Percentiles rank a stretch among this genome's conserved stretches.
phyloP scores from a whole-genome alignment of 2,329 filamentous ascomycete species.

The Penicillium freii region DNA sequence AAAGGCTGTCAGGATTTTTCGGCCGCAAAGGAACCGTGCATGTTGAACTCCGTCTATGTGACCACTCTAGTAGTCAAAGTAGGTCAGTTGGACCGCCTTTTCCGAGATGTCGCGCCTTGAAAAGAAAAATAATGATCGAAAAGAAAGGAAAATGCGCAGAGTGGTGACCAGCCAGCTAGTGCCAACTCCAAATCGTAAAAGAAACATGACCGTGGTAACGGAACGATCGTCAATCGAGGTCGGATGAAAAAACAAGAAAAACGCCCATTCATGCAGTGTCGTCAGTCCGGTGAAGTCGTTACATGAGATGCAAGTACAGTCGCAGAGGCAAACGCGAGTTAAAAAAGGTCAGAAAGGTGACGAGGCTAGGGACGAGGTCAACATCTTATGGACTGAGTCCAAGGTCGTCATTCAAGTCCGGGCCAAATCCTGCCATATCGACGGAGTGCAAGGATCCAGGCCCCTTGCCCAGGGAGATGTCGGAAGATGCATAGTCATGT shows the following conservation, averaged over 20 bases:
- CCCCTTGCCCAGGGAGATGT: slow-evolving; percentile 44
- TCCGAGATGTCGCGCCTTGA: slow-evolving; percentile 4
- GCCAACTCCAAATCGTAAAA: slow-evolving; percentile 30
- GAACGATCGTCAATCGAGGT: slow-evolving; percentile 23
- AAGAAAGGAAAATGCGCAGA: slow-evolving; percentile 28
- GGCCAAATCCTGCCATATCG: slow-evolving; percentile 46
- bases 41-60: slow-evolving; percentile 12
- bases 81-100: neutral
- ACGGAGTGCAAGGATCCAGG: slow-evolving; percentile 46
- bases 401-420: slow-evolving; percentile 41
- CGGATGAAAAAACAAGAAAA: slow-evolving; percentile 28
- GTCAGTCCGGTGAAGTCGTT: slow-evolving; percentile 42
- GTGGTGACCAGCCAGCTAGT: slow-evolving; percentile 36
- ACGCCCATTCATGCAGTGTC: slow-evolving; percentile 43
- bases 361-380: neutral
- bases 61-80: slow-evolving; percentile 8
- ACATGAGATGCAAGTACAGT: slow-evolving; percentile 38
- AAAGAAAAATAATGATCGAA: slow-evolving; percentile 6
- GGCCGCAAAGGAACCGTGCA: slow-evolving; percentile 12
- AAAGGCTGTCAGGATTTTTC: slow-evolving; percentile 6
- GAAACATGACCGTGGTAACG: slow-evolving; percentile 21
- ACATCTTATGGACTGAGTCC: slow-evolving; percentile 40
- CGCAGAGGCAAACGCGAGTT: slow-evolving; percentile 27
- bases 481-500: slow-evolving; percentile 46
- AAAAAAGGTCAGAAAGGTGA: slow-evolving; percentile 9